phyloP scores from a whole-genome alignment of 2,329 filamentous ascomycete genomes.

The Dactylellina leptospora region DNA sequence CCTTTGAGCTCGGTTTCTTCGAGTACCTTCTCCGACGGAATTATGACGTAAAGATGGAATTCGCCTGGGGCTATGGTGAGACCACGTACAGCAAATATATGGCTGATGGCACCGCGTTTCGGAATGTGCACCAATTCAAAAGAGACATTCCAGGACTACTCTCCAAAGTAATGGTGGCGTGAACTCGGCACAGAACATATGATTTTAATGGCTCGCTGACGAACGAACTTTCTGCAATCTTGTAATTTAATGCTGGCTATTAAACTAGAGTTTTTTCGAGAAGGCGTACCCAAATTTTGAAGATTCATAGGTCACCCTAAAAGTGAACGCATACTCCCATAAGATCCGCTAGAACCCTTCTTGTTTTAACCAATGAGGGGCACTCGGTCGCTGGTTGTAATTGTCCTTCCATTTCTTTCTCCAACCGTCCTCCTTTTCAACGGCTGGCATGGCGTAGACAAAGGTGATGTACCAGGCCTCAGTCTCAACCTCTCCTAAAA shows the following conservation, averaged over 20 bases:
- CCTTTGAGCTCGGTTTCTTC: conserved; percentile 45
- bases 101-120: conserved; percentile 18
- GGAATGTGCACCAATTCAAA: conserved; percentile 13
- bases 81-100: conserved; percentile 28
- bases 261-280: no score
- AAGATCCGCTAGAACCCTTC: not conserved
- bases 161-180: no score
- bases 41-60: conserved; percentile 19
- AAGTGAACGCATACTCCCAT: no score
- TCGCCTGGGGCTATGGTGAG: conserved; percentile 29
- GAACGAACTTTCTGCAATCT: no score
- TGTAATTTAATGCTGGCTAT: no score
- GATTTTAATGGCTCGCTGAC: no score
- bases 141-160: conserved; percentile 25
- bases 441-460: conserved; percentile 73
- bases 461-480: conserved; percentile 74
- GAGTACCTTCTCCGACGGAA: conserved; percentile 20
- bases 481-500: conserved; percentile 70
- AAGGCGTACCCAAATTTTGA: no score
- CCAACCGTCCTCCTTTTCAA: conserved; percentile 22
- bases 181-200: no score
- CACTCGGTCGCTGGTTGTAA: conserved; percentile 8
- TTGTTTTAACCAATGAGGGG: conserved; percentile 16
- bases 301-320: no score
- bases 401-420: conserved; percentile 10